Evolutionary conservation across 495 filamentous ascomycete species (phyloP).

Genomic region (Aspergillus wentii): DNA sequence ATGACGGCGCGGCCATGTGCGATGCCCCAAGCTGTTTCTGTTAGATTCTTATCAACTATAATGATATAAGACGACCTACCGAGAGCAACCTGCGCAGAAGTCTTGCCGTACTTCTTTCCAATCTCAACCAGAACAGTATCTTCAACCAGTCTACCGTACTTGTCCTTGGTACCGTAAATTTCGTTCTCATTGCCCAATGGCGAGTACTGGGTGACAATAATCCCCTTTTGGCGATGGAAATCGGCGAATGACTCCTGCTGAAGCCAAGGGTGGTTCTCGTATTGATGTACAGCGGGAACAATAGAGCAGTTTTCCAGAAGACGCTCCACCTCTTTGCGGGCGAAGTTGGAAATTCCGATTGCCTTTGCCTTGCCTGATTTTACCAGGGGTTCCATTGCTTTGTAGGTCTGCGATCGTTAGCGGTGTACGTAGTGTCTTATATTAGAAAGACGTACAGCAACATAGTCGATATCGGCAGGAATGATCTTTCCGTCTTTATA

Average conservation of each 20-base stretch:
- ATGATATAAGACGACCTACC: neutral
- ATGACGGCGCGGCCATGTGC: constrained; percentile 48
- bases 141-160: constrained; percentile 45
- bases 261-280: constrained; percentile 47
- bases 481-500: constrained; percentile 30
- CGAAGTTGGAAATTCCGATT: constrained; percentile 70
- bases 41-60: no score
- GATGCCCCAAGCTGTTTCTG: constrained; percentile 43
- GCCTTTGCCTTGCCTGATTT: constrained; percentile 39
- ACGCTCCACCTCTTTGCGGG: constrained; percentile 53
- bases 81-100: constrained; percentile 48
- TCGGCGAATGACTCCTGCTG: constrained; percentile 49
- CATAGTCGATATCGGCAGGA: constrained; percentile 25
- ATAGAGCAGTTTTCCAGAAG: constrained; percentile 48
- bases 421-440: neutral
- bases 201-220: constrained; percentile 56
- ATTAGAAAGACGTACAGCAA: constrained; percentile 25
- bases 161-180: constrained; percentile 40
- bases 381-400: constrained; percentile 49
- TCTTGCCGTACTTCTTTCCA: constrained; percentile 44
- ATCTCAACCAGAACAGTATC: constrained; percentile 47
- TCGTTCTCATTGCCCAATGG: constrained; percentile 60
- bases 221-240: constrained; percentile 42
- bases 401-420: constrained; percentile 27
- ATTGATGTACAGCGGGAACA: constrained; percentile 52